Evolutionary conservation across 179 eudicot species (phyloP).

Genomic region (Drosera spatulata): DNA sequence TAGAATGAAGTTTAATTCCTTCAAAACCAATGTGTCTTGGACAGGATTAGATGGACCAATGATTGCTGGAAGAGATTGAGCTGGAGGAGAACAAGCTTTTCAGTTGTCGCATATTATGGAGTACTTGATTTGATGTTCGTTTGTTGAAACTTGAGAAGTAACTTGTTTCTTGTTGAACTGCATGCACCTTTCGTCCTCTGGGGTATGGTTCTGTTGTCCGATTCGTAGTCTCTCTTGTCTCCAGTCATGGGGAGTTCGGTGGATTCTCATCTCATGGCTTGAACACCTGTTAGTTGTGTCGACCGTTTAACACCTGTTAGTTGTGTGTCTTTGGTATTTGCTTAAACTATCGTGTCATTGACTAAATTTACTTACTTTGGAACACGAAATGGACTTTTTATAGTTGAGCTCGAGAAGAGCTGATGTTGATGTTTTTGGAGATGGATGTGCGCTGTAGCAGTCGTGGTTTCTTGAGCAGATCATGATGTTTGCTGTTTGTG

Average conservation of each 20-base stretch:
- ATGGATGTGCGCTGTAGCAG: slow-evolving; percentile 5
- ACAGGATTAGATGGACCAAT: neutral
- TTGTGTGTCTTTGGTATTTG: neutral
- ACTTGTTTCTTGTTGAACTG: neutral
- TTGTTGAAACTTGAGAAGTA: neutral
- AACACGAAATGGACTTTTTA: neutral
- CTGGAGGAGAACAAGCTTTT: neutral
- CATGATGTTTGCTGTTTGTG: slow-evolving; percentile 2
- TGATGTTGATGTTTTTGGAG: neutral
- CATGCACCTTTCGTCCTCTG: neutral
- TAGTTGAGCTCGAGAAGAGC: slow-evolving; percentile 2
- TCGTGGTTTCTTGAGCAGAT: neutral
- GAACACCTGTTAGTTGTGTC: neutral
- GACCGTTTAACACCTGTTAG: neutral
- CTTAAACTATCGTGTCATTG: neutral
- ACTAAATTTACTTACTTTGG: neutral
- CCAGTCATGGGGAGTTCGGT: neutral
- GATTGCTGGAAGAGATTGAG: neutral
- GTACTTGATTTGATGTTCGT: too few species aligned
- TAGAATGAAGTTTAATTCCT: neutral
- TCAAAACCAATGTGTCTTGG: neutral
- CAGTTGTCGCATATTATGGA: neutral
- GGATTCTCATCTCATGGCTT: neutral
- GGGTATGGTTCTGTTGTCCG: neutral
- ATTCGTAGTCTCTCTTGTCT: neutral